Evolutionary conservation across 2,329 filamentous ascomycete species (phyloP), one percentile per base, ranked within the genome.

Genomic region (Trichoderma afroharzianum): DNA sequence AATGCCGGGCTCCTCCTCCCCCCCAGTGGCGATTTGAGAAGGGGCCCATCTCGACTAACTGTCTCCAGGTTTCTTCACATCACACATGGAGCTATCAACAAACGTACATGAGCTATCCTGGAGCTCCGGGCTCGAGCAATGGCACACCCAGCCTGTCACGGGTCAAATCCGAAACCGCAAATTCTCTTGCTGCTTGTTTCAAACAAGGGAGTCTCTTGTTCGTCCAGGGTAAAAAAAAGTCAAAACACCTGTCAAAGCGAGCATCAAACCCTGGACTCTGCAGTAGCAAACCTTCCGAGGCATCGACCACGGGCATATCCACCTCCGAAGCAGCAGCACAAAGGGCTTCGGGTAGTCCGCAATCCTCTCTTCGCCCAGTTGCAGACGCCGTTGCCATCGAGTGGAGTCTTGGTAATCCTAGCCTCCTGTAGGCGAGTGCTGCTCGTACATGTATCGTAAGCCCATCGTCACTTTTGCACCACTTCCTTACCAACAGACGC

Each of bases 401-500:
- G 61, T 64, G 61, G 68, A 66, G 61, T 50, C 66, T 62, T 53
- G 66, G 57, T 62, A 15, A 62, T 69, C 66, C 66, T 32, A 63
- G 61, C 21, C 61, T 30, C 3, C 39, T n/a, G 39, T 43, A 63
- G 61, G 39, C 36, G 61, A 63, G 47, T 53, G 43, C 33, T 47
- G n/a, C 47, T 53, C 47, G 47, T 53, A 53, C 47, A 53, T 53
- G 47, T 53, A 24, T 53, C 47, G 63, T 69, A 69, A 69, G 66
- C 66, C 28, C 47, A 53, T 53, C 66, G 43, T 68, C 63, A 50
- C 62, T 43, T 43, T 63, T 63, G 36, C 28, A 57, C 21, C 47
- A 14, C 30, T 24, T 18, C 50, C 47, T 57, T n/a, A 43, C 63
- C 21, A 39, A 66, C 63, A 32, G 24, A 30, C 43, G 21, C 63